Evolutionary conservation across 352 stramenopile species (phyloP).

Genomic region (Albugo candida): DNA sequence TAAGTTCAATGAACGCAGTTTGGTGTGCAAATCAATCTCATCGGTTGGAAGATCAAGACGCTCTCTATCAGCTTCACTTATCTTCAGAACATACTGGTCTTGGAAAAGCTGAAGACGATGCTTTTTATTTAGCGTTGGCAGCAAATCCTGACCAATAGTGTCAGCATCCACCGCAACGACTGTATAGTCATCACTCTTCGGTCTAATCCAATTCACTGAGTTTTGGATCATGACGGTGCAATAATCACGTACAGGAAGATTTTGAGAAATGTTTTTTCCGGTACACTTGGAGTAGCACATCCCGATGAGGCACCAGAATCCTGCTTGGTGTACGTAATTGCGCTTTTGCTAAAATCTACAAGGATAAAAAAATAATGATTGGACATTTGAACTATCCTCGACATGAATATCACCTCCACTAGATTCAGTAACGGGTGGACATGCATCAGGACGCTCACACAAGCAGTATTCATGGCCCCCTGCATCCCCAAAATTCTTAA

Average conservation of each 20-base stretch:
- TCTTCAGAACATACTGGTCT: conserved; percentile 78
- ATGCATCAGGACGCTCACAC: conserved; percentile 69
- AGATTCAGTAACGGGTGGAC: conserved; percentile 41
- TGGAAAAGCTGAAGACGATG: conserved; percentile 70
- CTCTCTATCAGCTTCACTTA: conserved; percentile 66
- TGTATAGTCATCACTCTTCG: conserved; percentile 78
- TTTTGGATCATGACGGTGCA: background rate
- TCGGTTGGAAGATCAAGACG: conserved; percentile 62
- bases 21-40: conserved; percentile 79
- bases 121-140: conserved; percentile 78
- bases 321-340: background rate
- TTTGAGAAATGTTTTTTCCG: conserved; percentile 72
- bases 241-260: conserved; percentile 54
- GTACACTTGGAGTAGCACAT: conserved; percentile 4
- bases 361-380: background rate
- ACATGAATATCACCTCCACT: conserved; percentile 15
- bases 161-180: conserved; percentile 66
- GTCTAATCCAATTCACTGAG: conserved; percentile 16
- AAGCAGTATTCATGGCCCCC: conserved; percentile 75
- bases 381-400: no score
- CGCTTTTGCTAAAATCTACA: background rate
- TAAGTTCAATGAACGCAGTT: conserved; percentile 62
- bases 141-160: conserved; percentile 56
- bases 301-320: no score
- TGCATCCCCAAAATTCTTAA: conserved; percentile 82